phyloP scores from a whole-genome alignment of 1,284 basidiomycete species.

The Neonothopanus nambi region DNA sequence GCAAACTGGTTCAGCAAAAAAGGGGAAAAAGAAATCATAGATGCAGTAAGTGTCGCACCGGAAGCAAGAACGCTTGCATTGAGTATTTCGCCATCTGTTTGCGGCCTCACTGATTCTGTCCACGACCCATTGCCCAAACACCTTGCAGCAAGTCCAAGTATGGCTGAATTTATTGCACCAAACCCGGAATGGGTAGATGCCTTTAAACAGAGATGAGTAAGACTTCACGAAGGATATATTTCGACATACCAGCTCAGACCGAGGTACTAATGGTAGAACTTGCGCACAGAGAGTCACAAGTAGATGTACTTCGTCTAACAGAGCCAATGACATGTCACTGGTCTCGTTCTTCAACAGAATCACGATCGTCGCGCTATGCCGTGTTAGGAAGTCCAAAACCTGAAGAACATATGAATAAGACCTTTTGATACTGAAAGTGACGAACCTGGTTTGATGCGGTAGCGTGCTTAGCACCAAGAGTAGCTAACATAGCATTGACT shows the following conservation, averaged over 20 bases:
- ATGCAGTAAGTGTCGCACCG: slow-evolving; percentile 38
- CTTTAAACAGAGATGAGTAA: slow-evolving; percentile 32
- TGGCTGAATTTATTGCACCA: slow-evolving; percentile 81
- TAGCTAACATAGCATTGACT: slow-evolving; percentile 68
- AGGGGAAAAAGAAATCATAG: background rate
- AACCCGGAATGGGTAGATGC: slow-evolving; percentile 70
- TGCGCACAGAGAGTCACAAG: slow-evolving; percentile 70
- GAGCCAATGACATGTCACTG: slow-evolving; percentile 60
- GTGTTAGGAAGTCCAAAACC: slow-evolving; percentile 75
- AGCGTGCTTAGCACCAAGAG: slow-evolving; percentile 63
- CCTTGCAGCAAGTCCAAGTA: slow-evolving; percentile 75
- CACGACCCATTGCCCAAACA: slow-evolving; percentile 69
- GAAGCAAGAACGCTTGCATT: slow-evolving; percentile 55
- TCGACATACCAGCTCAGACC: slow-evolving; percentile 68
- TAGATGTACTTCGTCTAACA: slow-evolving; percentile 76
- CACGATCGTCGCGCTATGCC: slow-evolving; percentile 79
- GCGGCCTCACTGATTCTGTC: slow-evolving; percentile 61
- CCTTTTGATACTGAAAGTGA: background rate
- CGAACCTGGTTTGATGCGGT: slow-evolving; percentile 68
- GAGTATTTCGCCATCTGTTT: slow-evolving; percentile 69
- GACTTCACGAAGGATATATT: slow-evolving; percentile 25
- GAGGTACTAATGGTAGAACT: slow-evolving; percentile 69
- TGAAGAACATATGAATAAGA: slow-evolving; percentile 29
- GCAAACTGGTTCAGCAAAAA: slow-evolving; percentile 14
- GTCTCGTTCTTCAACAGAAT: slow-evolving; percentile 76